Evolutionary conservation across 129 eudicot genomes (phyloP), one percentile per base, ranked within the genome.

Genomic region (Cynara cardunculus): DNA sequence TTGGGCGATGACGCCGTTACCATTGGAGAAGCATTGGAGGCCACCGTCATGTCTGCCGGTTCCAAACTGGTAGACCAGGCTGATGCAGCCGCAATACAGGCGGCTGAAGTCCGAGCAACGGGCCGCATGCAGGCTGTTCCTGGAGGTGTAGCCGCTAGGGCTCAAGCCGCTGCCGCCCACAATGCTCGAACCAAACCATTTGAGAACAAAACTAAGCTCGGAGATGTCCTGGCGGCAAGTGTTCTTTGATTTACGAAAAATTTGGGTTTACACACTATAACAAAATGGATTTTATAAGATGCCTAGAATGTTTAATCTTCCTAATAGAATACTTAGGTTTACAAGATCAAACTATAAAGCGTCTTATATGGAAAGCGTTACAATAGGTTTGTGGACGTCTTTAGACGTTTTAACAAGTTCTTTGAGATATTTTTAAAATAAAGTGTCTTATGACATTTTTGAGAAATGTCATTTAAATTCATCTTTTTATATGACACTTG

Each of bases 81-180:
- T 30, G 91, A 88, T 69, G 91, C 89, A 0, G 91, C 91, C 0
- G 91, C 89, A 1, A 88, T 88, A 25, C 87, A 85, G 72, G 87
- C 81, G 12, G 89, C 89, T 0, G 91, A 88, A 74, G 46, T 76
- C 4, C 66, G 92, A 62, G 89, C 92, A 2, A 79, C 84, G 0
- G 84, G 89, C 5, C 39, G 56, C 2, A 72, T 25, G 14, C 59
- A 73, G 44, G 56, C 70, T 9, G 53, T 25, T 5, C 87, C 89
- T 0, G 87, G 91, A 7, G 87, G 91, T 4, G 77, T 88, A 4
- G 87, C 86, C 0, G 86, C 83, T 0, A 34, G 69, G 5, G 89
- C 92, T 80, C 87, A 80, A 22, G 28, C 83, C 0, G 89, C 92
- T 0, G 92, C 89, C 12, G 13, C 35, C 3, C 21, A 6, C 0